Evolutionary conservation across 2,329 filamentous ascomycete species (phyloP).

Genomic region (Aureobasidium leucospermi): DNA sequence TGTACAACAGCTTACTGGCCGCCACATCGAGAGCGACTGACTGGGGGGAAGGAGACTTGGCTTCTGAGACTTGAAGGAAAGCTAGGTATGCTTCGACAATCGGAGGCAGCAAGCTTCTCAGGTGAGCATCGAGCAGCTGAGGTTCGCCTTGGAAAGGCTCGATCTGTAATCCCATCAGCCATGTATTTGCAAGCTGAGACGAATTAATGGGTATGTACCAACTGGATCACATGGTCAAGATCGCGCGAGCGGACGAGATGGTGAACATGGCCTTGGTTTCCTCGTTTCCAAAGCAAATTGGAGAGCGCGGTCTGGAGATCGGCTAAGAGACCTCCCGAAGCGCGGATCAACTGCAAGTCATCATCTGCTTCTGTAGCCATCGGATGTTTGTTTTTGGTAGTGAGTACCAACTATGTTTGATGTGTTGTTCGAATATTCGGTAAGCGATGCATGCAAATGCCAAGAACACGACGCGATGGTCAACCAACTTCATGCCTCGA

Average conservation of each 20-base stretch:
- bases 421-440: too few species aligned
- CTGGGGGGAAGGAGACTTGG: background rate
- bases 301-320: conserved; percentile 37
- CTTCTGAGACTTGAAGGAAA: conserved; percentile 42
- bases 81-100: conserved; percentile 71
- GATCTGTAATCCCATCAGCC: conserved; percentile 38
- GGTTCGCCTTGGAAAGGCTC: conserved; percentile 94
- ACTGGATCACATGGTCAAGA: conserved; percentile 32
- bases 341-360: conserved; percentile 38
- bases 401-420: background rate
- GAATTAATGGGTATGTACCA: conserved; percentile 20
- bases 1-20: conserved; percentile 74
- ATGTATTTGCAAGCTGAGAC: background rate
- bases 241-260: conserved; percentile 33
- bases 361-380: conserved; percentile 25
- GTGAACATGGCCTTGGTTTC: conserved; percentile 25
- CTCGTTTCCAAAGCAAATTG: conserved; percentile 31
- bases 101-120: conserved; percentile 66
- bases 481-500: too few species aligned
- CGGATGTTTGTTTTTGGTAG: background rate
- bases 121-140: conserved; percentile 79
- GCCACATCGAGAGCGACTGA: conserved; percentile 51
- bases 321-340: conserved; percentile 30
- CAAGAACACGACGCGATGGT: too few species aligned
- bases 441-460: too few species aligned